Conservation (phyloP, 306 rosid genomes). For the Cucumis melo region DNA sequence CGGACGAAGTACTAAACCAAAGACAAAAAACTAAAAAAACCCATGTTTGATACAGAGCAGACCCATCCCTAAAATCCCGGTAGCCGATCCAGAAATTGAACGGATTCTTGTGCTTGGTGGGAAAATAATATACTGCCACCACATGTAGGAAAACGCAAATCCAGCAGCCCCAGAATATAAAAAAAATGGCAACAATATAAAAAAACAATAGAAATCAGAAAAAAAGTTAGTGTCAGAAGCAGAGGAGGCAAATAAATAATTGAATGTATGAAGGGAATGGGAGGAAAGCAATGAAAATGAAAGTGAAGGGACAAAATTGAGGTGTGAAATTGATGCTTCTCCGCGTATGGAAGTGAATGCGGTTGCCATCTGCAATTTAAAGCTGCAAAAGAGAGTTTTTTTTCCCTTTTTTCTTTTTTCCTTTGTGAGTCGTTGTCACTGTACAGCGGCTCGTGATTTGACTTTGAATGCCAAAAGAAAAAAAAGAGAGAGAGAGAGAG, state of each 20-base stretch:
- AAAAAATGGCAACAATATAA: slow-evolving; percentile 1
- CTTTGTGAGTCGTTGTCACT: slow-evolving; percentile 28
- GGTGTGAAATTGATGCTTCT: slow-evolving; percentile 20
- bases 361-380: slow-evolving; percentile 13
- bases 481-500: neutral
- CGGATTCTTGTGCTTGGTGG: slow-evolving; percentile 29
- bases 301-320: slow-evolving; percentile 16
- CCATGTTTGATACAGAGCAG: slow-evolving; percentile 15
- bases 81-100: slow-evolving; percentile 23
- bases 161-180: slow-evolving; percentile 28
- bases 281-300: slow-evolving; percentile 14
- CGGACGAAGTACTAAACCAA: neutral
- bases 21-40: slow-evolving; percentile 16
- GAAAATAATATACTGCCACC: slow-evolving; percentile 46
- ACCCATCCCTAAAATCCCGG: slow-evolving; percentile 52
- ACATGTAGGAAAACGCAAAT: slow-evolving; percentile 35
- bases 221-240: slow-evolving; percentile 33
- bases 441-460: slow-evolving; percentile 15
- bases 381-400: slow-evolving; percentile 21
- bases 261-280: neutral
- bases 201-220: slow-evolving; percentile 14
- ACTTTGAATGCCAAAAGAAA: neutral
- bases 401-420: no score
- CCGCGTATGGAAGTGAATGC: slow-evolving; percentile 28
- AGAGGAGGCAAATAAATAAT: neutral